A percentile compares a stretch with the other conserved stretches of the same genome.
phyloP scores from a whole-genome alignment of 306 rosid genomes.

The Vigna unguiculata region DNA sequence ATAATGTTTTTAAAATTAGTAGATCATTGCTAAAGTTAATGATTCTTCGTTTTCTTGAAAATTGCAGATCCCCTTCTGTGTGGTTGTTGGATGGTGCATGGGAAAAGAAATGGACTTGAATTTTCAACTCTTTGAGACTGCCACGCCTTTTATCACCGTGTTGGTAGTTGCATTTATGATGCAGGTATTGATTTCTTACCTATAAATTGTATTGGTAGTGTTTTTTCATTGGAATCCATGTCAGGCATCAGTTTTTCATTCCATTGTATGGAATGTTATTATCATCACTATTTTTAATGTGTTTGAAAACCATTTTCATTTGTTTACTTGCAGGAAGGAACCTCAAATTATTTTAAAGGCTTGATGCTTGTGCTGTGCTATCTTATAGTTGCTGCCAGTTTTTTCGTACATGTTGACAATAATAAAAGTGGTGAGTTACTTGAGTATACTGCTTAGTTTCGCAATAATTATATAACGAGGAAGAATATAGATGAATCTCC shows the following conservation, averaged over 20 bases:
- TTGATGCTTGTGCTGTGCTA: slow-evolving; percentile 94
- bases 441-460: slow-evolving; percentile 29
- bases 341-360: slow-evolving; percentile 91
- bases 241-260: neutral
- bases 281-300: neutral
- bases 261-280: too few species aligned
- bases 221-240: slow-evolving; percentile 29
- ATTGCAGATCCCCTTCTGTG: slow-evolving; percentile 87
- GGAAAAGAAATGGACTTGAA: slow-evolving; percentile 90
- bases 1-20: neutral
- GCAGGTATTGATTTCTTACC: slow-evolving; percentile 64
- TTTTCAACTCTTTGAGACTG: slow-evolving; percentile 94
- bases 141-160: slow-evolving; percentile 88
- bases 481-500: too few species aligned
- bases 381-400: slow-evolving; percentile 95
- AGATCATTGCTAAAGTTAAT: slow-evolving; percentile 12
- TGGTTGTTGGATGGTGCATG: slow-evolving; percentile 96
- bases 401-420: slow-evolving; percentile 89
- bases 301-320: slow-evolving; percentile 7
- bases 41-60: slow-evolving; percentile 44
- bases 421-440: slow-evolving; percentile 65
- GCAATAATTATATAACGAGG: too few species aligned
- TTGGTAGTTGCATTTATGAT: slow-evolving; percentile 94
- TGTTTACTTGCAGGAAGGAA: slow-evolving; percentile 77
- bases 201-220: slow-evolving; percentile 9